These are phyloP conservation scores for Kewa caespitosa DNA, from an alignment of 179 eudicot species.

Conservation along the genomic window DNA sequence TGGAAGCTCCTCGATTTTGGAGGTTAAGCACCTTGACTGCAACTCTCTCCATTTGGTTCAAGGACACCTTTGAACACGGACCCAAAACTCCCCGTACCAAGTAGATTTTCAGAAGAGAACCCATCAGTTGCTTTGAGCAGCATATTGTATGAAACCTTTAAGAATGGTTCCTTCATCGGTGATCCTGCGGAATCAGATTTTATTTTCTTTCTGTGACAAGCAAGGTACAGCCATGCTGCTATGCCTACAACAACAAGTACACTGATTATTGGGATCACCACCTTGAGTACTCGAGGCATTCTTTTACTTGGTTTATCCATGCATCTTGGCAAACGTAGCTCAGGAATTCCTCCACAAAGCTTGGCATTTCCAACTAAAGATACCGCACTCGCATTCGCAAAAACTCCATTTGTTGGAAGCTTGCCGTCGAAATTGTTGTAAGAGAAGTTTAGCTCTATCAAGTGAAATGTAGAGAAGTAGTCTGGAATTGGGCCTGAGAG, in stretches of 20 bases:
- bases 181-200: neutral
- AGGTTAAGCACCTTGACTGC: constrained; percentile 30
- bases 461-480: neutral
- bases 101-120: constrained; percentile 18
- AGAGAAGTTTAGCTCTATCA: constrained; percentile 3
- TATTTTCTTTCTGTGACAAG: constrained; percentile 3
- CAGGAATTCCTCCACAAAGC: constrained; percentile 29
- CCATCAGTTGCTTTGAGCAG: constrained; percentile 29
- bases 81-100: constrained; percentile 28
- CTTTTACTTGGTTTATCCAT: neutral
- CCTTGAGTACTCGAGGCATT: neutral
- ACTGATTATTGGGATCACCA: constrained; percentile 1
- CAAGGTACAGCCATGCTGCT: neutral
- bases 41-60: constrained; percentile 14
- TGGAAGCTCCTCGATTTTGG: constrained; percentile 18
- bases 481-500: constrained; percentile 1
- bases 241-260: constrained; percentile 10
- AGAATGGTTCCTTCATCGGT: neutral
- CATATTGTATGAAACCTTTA: constrained; percentile 26
- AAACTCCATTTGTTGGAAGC: constrained; percentile 20
- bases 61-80: constrained; percentile 24
- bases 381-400: neutral
- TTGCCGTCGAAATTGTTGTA: constrained; percentile 22
- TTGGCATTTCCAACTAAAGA: neutral
- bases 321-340: constrained; percentile 22